Base-by-base conservation (phyloP, 2,329 filamentous ascomycete genomes). In the Madurella fahalii region DNA sequence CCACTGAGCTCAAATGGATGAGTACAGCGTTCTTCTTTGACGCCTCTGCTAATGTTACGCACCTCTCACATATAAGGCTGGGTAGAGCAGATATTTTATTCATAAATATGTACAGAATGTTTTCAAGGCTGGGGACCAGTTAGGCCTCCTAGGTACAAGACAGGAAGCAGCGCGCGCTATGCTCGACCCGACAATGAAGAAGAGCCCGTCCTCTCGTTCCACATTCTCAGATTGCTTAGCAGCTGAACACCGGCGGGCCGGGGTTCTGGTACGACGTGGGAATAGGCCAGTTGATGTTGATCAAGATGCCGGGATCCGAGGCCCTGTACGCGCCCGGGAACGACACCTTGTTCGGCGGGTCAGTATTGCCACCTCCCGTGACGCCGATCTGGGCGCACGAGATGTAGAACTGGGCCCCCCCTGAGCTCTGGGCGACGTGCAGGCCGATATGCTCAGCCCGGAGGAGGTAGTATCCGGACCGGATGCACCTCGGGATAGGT, bases 371-470 rank as follows among this genome's bases (percentile, higher is more conserved):
- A 32, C 74, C 73, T 16, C 75, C 74, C 0, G 71, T 72, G 39
- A 77, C 70, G 16, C 66, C 70, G 39, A 76, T 51, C 64, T 74
- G 72, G 5, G 68, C 71, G 59, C 72, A 75, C 8, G 69, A 71
- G 50, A 77, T 67, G 58, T 78, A 78, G 48, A 74, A 71, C 66
- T 79, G 75, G 4, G 76, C 75, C 3, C 75, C 75, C 2, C 72
- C 71, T 2, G 66, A 60, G 30, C 61, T 64, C 20, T 67, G 61
- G 8, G 76, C 75, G 41, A 63, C 65, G 64, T 79, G 76, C 18
- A 79, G 68, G 13, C 68, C 76, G 53, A 78, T 73, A 56, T 78
- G 75, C 64, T 79, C 76, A 18, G 74, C 72, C 31, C 76, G 73
- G 18, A 78, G 64, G 30, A 78, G 71, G 59, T 79, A 78, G 60